Base-by-base conservation (phyloP, 78 protist species). In the Protostelium mycophagum region DNA sequence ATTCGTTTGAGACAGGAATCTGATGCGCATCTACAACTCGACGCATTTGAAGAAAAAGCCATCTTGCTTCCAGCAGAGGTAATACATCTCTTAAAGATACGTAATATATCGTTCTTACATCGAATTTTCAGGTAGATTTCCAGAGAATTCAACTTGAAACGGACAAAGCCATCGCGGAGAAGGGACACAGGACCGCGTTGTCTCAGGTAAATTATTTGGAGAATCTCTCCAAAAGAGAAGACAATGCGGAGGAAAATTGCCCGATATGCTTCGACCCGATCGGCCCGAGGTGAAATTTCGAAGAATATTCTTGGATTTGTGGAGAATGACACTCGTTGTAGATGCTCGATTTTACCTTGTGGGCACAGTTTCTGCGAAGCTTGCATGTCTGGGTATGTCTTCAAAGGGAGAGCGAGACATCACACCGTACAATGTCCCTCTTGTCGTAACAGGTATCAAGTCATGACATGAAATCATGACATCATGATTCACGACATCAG, bases 311-410 rank as follows among this genome's bases (percentile, higher is more conserved):
- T n/a, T n/a, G n/a, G n/a, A n/a, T n/a, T n/a, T n/a, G n/a, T n/a
- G n/a, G n/a, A n/a, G n/a, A n/a, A n/a, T n/a, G n/a, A n/a, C n/a
- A n/a, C 5, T 16, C 31, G 5, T 16, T 25, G 5, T 16, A 51
- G 73, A 51, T 51, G 5, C 73, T 51, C 73, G 31, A 16, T 51
- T 51, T 35, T 92, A 5, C 28, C 84, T 0, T 92, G 94, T 85
- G 94, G 94, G 16, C 94, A 92, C 34, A 28, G 83, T 1, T 89
- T 89, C 85, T 92, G 94, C 51, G 89, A 92, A 39, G 90, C 63
- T 28, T 92, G 94, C 84, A 35, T 88, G 0, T n/a, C n/a, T n/a
- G 73, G 73, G 88, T 87, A 31, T 38, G 84, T 89, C 90, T 87
- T 92, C 63, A 92, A 92, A 37, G 85, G 36, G 36, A 83, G 63